Conservation (phyloP, 176 grass and related monocot species). For the Carex pumila region DNA sequence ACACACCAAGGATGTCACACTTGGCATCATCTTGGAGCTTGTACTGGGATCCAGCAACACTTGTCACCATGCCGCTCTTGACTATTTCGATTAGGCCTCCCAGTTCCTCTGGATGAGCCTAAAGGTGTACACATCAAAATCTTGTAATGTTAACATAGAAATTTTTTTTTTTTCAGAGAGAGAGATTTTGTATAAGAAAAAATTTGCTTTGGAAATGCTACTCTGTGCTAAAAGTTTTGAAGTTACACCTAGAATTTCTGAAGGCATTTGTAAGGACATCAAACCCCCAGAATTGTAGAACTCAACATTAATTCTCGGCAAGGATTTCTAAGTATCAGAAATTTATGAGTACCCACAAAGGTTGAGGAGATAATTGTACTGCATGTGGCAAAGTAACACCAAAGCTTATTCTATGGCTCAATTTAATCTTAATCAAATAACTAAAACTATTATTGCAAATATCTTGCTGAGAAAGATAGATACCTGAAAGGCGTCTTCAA, state of each 20-base stretch:
- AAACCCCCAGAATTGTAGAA: not conserved
- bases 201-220: not conserved
- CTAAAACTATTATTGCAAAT: not conserved
- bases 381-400: not conserved
- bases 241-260: not conserved
- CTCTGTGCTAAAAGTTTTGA: not conserved
- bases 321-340: not conserved
- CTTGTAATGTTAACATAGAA: not conserved
- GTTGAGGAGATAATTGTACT: not conserved
- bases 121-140: not conserved
- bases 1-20: constrained; percentile 77
- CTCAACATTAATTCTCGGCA: not conserved
- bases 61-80: constrained; percentile 94
- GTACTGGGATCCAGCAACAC: constrained; percentile 69
- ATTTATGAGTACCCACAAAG: not conserved
- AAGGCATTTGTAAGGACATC: not conserved
- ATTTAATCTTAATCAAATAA: not conserved
- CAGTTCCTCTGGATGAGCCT: constrained; percentile 98
- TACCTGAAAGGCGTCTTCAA: constrained; percentile 99
- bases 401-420: not conserved
- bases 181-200: not conserved
- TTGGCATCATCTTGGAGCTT: constrained; percentile 92
- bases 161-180: not conserved
- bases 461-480: not conserved
- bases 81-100: constrained; percentile 87